Conservation (phyloP, 257 asterid genomes). For the Echium plantagineum region DNA sequence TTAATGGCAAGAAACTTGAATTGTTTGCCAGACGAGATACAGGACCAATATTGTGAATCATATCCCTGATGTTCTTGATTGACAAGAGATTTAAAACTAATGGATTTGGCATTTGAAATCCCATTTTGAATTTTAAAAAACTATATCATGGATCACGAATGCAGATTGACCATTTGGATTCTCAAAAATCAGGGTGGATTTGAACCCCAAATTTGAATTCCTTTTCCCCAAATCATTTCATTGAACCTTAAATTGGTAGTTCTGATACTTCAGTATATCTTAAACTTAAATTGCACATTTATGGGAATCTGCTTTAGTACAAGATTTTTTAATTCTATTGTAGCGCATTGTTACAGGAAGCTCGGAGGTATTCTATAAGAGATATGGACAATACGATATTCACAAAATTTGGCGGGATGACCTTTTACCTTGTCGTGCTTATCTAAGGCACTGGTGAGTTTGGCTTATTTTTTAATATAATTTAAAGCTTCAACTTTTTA, state of each 20-base stretch:
- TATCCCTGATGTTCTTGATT: neutral
- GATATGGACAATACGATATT: conserved; percentile 50
- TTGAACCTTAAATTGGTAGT: neutral
- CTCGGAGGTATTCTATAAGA: conserved; percentile 44
- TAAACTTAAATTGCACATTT: neutral
- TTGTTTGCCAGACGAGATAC: neutral
- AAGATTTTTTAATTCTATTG: neutral
- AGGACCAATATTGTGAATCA: neutral
- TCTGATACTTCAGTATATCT: neutral
- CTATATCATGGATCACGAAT: neutral
- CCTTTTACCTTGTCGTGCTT: conserved; percentile 82
- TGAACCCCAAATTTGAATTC: neutral
- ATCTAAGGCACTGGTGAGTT: conserved; percentile 92
- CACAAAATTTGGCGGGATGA: conserved; percentile 79
- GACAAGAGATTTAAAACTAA: neutral
- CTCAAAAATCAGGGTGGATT: neutral
- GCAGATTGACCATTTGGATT: neutral
- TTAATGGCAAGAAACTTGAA: neutral
- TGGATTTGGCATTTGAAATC: neutral
- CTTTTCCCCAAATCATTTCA: neutral
- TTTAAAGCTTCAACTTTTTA: neutral
- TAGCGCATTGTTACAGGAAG: conserved; percentile 38
- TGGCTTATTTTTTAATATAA: neutral
- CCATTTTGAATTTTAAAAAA: too few relatives aligned
- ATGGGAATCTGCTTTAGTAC: neutral